Evolutionary conservation across 306 rosid genomes (phyloP).

Genomic region (Fagus sylvatica): DNA sequence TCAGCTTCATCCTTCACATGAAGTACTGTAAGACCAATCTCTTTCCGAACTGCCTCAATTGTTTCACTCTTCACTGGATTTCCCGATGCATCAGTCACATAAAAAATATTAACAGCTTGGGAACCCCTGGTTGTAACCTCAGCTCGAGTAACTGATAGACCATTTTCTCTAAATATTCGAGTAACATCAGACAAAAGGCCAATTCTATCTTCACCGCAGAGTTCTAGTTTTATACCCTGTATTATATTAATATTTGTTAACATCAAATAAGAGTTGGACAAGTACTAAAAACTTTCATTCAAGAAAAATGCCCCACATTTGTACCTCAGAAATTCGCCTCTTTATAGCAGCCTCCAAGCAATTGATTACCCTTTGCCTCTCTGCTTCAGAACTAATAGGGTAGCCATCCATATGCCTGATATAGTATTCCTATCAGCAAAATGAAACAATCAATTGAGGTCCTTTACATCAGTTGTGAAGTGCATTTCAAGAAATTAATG

Average conservation of each 20-base stretch:
- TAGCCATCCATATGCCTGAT: slow-evolving; percentile 89
- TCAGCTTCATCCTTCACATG: slow-evolving; percentile 58
- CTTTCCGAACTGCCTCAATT: slow-evolving; percentile 83
- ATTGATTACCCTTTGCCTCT: slow-evolving; percentile 88
- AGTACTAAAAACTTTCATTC: not conserved
- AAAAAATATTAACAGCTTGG: slow-evolving; percentile 81
- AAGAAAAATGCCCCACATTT: not conserved
- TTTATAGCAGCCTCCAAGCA: slow-evolving; percentile 95
- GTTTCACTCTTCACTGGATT: slow-evolving; percentile 76
- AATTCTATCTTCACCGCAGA: slow-evolving; percentile 77
- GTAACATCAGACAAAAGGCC: slow-evolving; percentile 95
- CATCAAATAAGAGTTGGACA: slow-evolving; percentile 6
- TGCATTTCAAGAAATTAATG: not conserved
- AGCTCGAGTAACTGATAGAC: slow-evolving; percentile 85
- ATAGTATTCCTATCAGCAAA: slow-evolving; percentile 65
- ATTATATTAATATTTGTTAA: slow-evolving; percentile 14
- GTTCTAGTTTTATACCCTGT: slow-evolving; percentile 89
- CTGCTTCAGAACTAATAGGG: slow-evolving; percentile 86
- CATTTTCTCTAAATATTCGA: slow-evolving; percentile 93
- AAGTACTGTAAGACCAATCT: slow-evolving; percentile 73
- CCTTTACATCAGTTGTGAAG: not conserved
- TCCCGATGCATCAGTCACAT: slow-evolving; percentile 84
- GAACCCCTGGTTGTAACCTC: slow-evolving; percentile 85
- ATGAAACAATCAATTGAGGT: not conserved
- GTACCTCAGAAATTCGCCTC: slow-evolving; percentile 86